These are phyloP conservation scores for Tuber microsphaerosporum DNA, from an alignment of 495 filamentous ascomycete species.

Conservation along the genomic window DNA sequence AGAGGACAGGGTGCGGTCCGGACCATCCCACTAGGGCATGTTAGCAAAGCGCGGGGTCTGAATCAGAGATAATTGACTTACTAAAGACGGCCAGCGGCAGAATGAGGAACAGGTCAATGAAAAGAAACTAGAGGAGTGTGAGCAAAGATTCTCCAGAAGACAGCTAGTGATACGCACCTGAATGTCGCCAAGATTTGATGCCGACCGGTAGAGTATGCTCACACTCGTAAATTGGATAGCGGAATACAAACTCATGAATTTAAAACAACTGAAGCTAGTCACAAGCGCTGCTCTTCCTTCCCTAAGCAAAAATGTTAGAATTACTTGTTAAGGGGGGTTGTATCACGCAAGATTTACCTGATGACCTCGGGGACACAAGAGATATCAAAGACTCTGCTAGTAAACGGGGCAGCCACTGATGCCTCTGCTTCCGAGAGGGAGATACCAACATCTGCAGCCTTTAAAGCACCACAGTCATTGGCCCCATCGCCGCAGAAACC, in stretches of 20 bases:
- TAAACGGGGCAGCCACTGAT: slow-evolving; percentile 95
- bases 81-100: slow-evolving; percentile 95
- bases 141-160: slow-evolving; percentile 22
- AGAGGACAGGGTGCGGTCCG: slow-evolving; percentile 69
- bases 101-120: slow-evolving; percentile 87
- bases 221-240: slow-evolving; percentile 99
- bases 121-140: slow-evolving; percentile 59
- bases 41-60: slow-evolving; percentile 25
- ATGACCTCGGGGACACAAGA: slow-evolving; percentile 94
- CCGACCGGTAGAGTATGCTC: slow-evolving; percentile 92
- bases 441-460: slow-evolving; percentile 97
- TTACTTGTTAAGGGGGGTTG: slow-evolving; percentile 7
- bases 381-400: slow-evolving; percentile 90
- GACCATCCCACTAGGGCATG: slow-evolving; percentile 79
- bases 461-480: slow-evolving; percentile 96
- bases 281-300: slow-evolving; percentile 92
- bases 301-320: slow-evolving; percentile 43
- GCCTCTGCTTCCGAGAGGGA: slow-evolving; percentile 97
- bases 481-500: slow-evolving; percentile 98
- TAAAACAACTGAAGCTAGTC: slow-evolving; percentile 99
- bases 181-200: slow-evolving; percentile 93
- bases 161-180: slow-evolving; percentile 51
- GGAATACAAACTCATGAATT: slow-evolving; percentile 98
- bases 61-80: slow-evolving; percentile 45
- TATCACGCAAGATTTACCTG: slow-evolving; percentile 46